phyloP scores from a whole-genome alignment of 2,329 filamentous ascomycete species.

The Aspergillus fijiensis region DNA sequence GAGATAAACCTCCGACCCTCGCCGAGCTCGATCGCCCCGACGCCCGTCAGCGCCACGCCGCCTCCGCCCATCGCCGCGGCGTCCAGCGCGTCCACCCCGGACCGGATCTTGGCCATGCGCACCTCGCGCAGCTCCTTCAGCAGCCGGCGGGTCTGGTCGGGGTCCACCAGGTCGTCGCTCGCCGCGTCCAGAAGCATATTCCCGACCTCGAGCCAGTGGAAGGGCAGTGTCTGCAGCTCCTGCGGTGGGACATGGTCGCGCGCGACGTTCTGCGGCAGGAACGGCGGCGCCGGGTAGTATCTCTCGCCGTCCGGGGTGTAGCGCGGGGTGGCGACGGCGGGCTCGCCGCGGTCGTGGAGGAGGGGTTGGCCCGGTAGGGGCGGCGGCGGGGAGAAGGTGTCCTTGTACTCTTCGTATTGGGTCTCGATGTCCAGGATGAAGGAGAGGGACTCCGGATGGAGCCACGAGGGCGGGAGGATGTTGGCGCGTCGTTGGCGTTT shows the following conservation, averaged over 20 bases:
- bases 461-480: conserved; percentile 87
- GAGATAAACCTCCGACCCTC: conserved; percentile 82
- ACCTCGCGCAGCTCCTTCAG: conserved; percentile 83
- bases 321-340: conserved; percentile 27
- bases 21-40: conserved; percentile 89
- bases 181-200: conserved; percentile 85
- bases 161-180: conserved; percentile 73
- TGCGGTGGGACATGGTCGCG: conserved; percentile 56
- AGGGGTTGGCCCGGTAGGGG: conserved; percentile 55
- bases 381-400: conserved; percentile 75
- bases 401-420: conserved; percentile 58
- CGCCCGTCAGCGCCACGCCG: conserved; percentile 73
- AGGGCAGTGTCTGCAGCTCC: conserved; percentile 61
- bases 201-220: conserved; percentile 91
- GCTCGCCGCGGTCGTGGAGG: conserved; percentile 25
- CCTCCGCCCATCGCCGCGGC: conserved; percentile 50
- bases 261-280: conserved; percentile 72
- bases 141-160: conserved; percentile 71
- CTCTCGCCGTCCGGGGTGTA: conserved; percentile 42
- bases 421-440: conserved; percentile 81
- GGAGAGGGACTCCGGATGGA: conserved; percentile 71
- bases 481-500: conserved; percentile 94
- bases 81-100: conserved; percentile 70
- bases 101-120: conserved; percentile 82
- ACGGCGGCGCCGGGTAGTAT: conserved; percentile 64